phyloP scores from a whole-genome alignment of 306 rosid species.

The Castanopsis chinensis region DNA sequence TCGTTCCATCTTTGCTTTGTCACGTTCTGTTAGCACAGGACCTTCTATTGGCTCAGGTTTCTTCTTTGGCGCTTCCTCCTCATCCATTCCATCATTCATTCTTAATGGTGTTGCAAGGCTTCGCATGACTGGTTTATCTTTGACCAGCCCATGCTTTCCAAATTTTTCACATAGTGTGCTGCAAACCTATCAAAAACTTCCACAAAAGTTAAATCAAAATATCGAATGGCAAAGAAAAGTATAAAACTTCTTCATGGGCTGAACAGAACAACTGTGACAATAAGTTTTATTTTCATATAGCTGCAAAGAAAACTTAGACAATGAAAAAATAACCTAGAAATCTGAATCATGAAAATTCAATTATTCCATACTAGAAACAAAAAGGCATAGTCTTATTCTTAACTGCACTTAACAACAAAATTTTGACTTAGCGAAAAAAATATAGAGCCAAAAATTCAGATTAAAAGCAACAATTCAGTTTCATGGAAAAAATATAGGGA shows the following conservation, averaged over 20 bases:
- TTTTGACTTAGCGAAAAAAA: no score
- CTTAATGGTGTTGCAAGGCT: constrained; percentile 87
- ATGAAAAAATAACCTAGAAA: neutral
- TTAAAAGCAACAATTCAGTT: no score
- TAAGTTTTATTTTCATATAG: neutral
- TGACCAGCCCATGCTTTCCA: constrained; percentile 90
- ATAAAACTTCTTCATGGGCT: neutral
- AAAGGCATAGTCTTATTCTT: neutral
- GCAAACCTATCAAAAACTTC: constrained; percentile 55
- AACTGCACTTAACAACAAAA: no score
- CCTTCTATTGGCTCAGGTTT: constrained; percentile 85
- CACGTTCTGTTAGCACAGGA: constrained; percentile 85
- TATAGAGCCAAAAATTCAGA: no score
- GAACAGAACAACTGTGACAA: neutral
- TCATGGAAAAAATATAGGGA: no score
- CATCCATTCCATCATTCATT: constrained; percentile 94
- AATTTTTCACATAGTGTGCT: constrained; percentile 71
- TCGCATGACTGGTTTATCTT: constrained; percentile 70
- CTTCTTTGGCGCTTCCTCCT: constrained; percentile 68
- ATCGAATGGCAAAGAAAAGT: neutral
- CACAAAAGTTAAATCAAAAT: neutral
- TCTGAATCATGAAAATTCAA: neutral
- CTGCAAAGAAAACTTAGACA: neutral
- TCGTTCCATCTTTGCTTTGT: constrained; percentile 68
- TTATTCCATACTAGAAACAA: neutral